Evolutionary conservation across 2,329 filamentous ascomycete genomes (phyloP).

Genomic region (Madurella mycetomatis): DNA sequence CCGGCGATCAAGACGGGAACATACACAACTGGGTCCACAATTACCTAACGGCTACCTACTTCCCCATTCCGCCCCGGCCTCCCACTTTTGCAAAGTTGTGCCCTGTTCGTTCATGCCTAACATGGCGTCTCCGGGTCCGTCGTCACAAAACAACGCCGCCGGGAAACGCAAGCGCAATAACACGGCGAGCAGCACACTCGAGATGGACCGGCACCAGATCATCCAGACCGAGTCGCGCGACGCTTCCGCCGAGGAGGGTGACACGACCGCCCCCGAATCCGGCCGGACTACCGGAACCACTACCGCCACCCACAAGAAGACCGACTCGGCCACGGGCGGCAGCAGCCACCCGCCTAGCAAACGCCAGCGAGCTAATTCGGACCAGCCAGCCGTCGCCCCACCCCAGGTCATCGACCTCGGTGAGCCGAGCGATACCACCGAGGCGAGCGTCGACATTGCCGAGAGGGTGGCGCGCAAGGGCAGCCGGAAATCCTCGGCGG

Average conservation of each 20-base stretch:
- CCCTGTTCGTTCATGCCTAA: background rate
- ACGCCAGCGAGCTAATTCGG: constrained; percentile 67
- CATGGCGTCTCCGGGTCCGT: constrained; percentile 59
- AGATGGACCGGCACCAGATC: constrained; percentile 46
- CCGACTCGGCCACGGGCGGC: constrained; percentile 37
- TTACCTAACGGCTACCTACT: background rate
- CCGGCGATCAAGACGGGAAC: background rate
- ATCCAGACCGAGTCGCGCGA: constrained; percentile 72
- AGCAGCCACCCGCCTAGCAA: constrained; percentile 62
- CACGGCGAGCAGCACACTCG: constrained; percentile 31
- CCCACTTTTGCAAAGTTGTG: background rate
- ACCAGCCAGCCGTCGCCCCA: constrained; percentile 37
- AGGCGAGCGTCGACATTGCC: constrained; percentile 64
- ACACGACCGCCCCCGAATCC: constrained; percentile 64
- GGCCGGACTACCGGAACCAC: constrained; percentile 35
- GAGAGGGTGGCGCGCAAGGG: constrained; percentile 53
- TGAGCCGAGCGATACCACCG: constrained; percentile 66
- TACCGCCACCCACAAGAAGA: constrained; percentile 50
- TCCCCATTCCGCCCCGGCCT: background rate
- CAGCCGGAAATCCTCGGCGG: constrained; percentile 43
- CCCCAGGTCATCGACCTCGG: constrained; percentile 54
- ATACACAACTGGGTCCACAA: background rate
- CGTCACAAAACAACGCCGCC: constrained; percentile 37
- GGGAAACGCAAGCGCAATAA: constrained; percentile 78
- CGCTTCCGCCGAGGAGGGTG: constrained; percentile 76